These are phyloP conservation scores for Salicornia ramosissima DNA, from an alignment of 148 eudicot species.

Conservation along the genomic window DNA sequence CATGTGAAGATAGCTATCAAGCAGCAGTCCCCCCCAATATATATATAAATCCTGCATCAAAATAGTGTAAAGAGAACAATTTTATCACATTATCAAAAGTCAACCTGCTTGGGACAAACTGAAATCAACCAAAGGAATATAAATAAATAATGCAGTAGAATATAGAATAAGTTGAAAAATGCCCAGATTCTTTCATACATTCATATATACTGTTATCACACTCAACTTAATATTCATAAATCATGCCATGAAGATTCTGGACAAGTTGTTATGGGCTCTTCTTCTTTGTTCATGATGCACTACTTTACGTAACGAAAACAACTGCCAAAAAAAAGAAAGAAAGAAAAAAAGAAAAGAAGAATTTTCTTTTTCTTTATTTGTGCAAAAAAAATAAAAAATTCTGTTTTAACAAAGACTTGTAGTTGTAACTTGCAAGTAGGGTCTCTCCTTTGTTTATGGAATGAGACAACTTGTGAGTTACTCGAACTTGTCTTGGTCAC, in stretches of 20 bases:
- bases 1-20: conserved; percentile 21
- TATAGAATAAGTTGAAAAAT: conserved; percentile 21
- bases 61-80: background rate
- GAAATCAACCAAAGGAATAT: conserved; percentile 3
- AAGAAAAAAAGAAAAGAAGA: background rate
- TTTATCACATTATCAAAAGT: conserved; percentile 21
- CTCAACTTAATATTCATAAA: background rate
- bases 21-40: conserved; percentile 24
- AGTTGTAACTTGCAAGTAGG: too few relatives aligned
- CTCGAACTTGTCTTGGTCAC: too few relatives aligned
- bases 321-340: background rate
- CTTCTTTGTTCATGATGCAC: conserved; percentile 1
- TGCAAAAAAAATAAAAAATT: background rate
- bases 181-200: conserved; percentile 6
- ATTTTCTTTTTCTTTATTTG: background rate
- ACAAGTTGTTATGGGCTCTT: conserved; percentile 19
- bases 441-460: too few relatives aligned
- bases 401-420: background rate
- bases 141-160: conserved; percentile 23
- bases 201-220: background rate
- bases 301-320: background rate
- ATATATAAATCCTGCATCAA: conserved; percentile 35
- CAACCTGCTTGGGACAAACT: conserved; percentile 16
- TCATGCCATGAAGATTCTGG: conserved; percentile 22
- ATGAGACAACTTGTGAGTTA: too few relatives aligned